Conservation (phyloP, 257 asterid genomes). For the Ballota nigra region DNA sequence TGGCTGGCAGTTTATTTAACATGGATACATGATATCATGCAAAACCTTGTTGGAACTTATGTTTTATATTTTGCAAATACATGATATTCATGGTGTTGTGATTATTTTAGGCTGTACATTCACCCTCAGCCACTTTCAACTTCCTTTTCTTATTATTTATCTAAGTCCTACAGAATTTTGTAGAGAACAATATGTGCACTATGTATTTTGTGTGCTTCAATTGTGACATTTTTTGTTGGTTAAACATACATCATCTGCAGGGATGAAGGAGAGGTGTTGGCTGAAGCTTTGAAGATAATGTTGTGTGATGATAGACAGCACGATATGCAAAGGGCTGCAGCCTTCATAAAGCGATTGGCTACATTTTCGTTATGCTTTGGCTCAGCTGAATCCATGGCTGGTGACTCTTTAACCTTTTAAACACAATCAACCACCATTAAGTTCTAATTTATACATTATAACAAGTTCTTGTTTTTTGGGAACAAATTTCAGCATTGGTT, state of each 20-base stretch:
- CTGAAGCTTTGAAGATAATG: constrained; percentile 92
- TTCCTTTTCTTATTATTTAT: neutral
- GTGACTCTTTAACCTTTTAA: constrained; percentile 33
- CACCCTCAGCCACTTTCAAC: no score
- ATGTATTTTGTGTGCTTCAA: neutral
- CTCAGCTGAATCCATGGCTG: constrained; percentile 90
- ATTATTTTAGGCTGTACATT: neutral
- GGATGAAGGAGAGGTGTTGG: constrained; percentile 82
- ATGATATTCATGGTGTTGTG: neutral
- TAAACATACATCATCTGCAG: constrained; percentile 36
- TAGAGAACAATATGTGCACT: neutral
- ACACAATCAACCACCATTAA: neutral
- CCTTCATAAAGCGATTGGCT: constrained; percentile 85
- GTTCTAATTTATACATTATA: neutral
- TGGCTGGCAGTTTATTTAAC: neutral
- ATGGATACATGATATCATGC: neutral
- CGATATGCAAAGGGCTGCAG: constrained; percentile 98
- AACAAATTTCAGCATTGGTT: constrained; percentile 64
- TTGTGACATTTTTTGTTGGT: neutral
- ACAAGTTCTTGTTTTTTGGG: neutral
- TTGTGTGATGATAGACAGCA: constrained; percentile 92
- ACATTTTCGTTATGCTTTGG: constrained; percentile 78
- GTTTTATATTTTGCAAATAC: neutral
- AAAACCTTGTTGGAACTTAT: neutral
- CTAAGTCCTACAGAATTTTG: neutral